These are phyloP conservation scores for Talaromyces stipitatus DNA, from an alignment of 495 filamentous ascomycete species.

Conservation along the genomic window DNA sequence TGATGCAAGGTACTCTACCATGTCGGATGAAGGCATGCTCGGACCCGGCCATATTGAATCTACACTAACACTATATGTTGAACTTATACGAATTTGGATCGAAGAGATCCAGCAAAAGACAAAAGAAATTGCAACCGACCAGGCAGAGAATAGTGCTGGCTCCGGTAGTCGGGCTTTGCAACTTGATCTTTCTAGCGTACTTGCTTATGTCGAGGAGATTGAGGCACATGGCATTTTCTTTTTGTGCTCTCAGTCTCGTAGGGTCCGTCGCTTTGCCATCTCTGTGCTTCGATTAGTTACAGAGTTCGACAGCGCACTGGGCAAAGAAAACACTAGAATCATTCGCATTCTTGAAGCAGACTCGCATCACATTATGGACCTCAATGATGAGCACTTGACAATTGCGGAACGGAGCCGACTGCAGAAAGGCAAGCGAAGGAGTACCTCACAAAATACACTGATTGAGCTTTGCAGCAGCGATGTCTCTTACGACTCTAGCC, in stretches of 20 bases:
- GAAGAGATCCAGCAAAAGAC: constrained; percentile 89
- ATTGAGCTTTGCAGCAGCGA: constrained; percentile 95
- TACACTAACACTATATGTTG: constrained; percentile 85
- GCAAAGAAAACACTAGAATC: constrained; percentile 70
- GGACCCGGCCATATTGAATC: constrained; percentile 93
- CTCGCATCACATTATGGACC: constrained; percentile 77
- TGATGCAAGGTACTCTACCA: constrained; percentile 92
- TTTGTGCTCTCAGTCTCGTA: constrained; percentile 86
- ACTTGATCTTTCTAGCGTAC: constrained; percentile 77
- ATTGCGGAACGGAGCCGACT: constrained; percentile 88
- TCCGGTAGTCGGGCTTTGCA: constrained; percentile 57
- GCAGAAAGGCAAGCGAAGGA: constrained; percentile 82
- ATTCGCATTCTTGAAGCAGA: constrained; percentile 90
- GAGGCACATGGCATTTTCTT: constrained; percentile 99
- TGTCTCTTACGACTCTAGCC: constrained; percentile 82
- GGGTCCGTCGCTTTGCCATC: constrained; percentile 83
- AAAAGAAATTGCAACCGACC: constrained; percentile 59
- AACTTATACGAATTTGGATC: constrained; percentile 92
- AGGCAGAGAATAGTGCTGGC: constrained; percentile 45
- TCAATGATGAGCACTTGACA: constrained; percentile 87
- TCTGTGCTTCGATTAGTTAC: constrained; percentile 86
- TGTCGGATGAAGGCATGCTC: constrained; percentile 96
- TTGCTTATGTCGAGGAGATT: constrained; percentile 90
- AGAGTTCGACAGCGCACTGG: constrained; percentile 85
- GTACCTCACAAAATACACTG: constrained; percentile 74